Percentiles rank a stretch among this genome's conserved stretches.
Conservation (phyloP, 371 early-diverging fungal genomes). For the Phascolomyces articulosus region DNA sequence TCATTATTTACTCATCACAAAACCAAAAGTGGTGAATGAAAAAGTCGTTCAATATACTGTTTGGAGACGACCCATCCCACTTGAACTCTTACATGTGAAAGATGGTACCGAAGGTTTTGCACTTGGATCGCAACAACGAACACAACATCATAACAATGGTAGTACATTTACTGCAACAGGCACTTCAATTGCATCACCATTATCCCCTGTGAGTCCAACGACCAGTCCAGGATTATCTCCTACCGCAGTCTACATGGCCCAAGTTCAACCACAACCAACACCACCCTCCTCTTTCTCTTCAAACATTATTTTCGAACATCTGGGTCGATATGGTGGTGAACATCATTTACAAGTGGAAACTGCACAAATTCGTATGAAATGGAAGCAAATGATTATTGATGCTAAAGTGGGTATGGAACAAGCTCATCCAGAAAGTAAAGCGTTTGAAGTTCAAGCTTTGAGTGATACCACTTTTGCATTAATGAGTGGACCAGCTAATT, state of each 20-base stretch:
- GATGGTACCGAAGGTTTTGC: constrained; percentile 53
- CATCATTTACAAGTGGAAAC: constrained; percentile 74
- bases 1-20: constrained; percentile 81
- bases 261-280: constrained; percentile 6
- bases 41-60: constrained; percentile 60
- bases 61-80: constrained; percentile 64
- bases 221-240: not conserved
- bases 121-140: not conserved
- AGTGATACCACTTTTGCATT: constrained; percentile 44
- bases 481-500: constrained; percentile 16
- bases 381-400: constrained; percentile 83
- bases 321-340: constrained; percentile 77
- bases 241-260: not conserved
- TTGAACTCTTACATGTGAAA: constrained; percentile 58
- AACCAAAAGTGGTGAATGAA: constrained; percentile 48
- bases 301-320: constrained; percentile 50
- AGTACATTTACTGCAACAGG: constrained; percentile 1
- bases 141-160: constrained; percentile 1
- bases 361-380: constrained; percentile 73
- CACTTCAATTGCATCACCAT: constrained; percentile 9
- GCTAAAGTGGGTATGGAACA: constrained; percentile 59
- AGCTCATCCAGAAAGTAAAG: constrained; percentile 46
- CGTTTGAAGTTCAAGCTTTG: constrained; percentile 64
- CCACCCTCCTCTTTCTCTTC: constrained; percentile 2
- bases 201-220: not conserved